These are phyloP conservation scores for Juncus inflexus DNA, from an alignment of 176 grass and related monocot species.

Conservation along the genomic window DNA sequence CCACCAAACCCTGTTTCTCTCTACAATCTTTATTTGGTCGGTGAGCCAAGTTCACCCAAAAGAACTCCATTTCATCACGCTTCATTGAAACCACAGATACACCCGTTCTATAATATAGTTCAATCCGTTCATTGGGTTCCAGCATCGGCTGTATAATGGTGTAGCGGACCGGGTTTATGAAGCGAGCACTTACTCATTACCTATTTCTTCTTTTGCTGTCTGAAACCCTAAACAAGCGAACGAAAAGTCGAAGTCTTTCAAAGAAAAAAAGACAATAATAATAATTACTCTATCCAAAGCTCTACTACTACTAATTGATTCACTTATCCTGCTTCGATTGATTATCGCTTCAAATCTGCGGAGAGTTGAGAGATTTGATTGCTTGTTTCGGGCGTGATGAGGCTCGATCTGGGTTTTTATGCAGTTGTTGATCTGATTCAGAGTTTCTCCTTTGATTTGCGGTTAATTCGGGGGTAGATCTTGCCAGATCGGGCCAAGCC, in stretches of 20 bases:
- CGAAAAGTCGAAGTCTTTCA: neutral
- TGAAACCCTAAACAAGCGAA: conserved; percentile 21
- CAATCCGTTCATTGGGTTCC: neutral
- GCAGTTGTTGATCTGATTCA: neutral
- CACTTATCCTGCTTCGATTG: too few species aligned
- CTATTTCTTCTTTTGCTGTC: conserved; percentile 22
- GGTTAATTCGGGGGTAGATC: conserved; percentile 13
- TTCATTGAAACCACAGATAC: neutral
- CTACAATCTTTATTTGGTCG: neutral
- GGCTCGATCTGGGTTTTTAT: conserved; percentile 14
- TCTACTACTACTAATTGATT: too few species aligned
- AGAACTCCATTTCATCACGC: neutral
- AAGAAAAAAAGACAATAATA: neutral
- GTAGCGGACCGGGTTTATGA: neutral
- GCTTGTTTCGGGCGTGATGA: conserved; percentile 10
- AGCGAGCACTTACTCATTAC: neutral
- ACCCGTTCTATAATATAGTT: neutral
- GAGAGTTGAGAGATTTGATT: neutral
- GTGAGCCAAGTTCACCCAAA: neutral
- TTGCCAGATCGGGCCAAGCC: conserved; percentile 16
- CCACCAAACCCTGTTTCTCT: neutral
- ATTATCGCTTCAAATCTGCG: too few species aligned
- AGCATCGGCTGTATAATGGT: neutral
- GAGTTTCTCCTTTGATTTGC: conserved; percentile 16
- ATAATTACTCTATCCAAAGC: too few species aligned